Evolutionary conservation across 148 eudicot genomes (phyloP).

Genomic region (Agrostemma githago): DNA sequence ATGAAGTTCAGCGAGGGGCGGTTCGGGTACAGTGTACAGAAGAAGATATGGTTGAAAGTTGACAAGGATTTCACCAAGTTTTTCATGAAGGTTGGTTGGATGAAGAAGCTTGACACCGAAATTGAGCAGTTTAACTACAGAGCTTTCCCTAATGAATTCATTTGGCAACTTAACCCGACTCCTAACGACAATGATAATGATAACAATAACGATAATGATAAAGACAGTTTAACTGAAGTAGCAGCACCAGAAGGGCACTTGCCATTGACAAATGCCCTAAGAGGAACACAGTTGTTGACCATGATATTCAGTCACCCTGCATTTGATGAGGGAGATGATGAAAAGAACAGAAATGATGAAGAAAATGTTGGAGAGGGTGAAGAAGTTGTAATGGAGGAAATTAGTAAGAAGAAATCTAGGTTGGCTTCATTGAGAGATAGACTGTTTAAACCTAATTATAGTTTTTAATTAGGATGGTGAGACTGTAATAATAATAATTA

Average conservation of each 20-base stretch:
- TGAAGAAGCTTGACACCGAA: slow-evolving; percentile 85
- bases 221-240: too few relatives aligned
- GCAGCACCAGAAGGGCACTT: slow-evolving; percentile 77
- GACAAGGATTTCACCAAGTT: slow-evolving; percentile 56
- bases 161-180: slow-evolving; percentile 48
- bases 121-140: slow-evolving; percentile 76
- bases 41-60: slow-evolving; percentile 49
- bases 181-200: slow-evolving; percentile 15
- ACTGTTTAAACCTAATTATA: slow-evolving; percentile 58
- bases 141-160: slow-evolving; percentile 71
- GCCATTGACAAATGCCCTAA: slow-evolving; percentile 85
- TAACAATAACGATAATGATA: slow-evolving; percentile 6
- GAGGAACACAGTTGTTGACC: slow-evolving; percentile 71
- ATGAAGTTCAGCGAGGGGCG: slow-evolving; percentile 34
- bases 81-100: slow-evolving; percentile 80
- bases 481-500: neutral
- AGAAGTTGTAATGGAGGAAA: slow-evolving; percentile 16
- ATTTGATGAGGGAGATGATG: slow-evolving; percentile 41
- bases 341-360: slow-evolving; percentile 20
- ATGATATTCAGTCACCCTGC: slow-evolving; percentile 74
- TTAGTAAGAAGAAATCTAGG: slow-evolving; percentile 28
- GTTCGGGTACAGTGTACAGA: slow-evolving; percentile 85
- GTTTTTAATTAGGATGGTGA: slow-evolving; percentile 32
- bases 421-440: slow-evolving; percentile 32
- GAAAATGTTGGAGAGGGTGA: slow-evolving; percentile 4